Base-by-base conservation (phyloP, 1,284 basidiomycete genomes). In the Marasmius sp. region DNA sequence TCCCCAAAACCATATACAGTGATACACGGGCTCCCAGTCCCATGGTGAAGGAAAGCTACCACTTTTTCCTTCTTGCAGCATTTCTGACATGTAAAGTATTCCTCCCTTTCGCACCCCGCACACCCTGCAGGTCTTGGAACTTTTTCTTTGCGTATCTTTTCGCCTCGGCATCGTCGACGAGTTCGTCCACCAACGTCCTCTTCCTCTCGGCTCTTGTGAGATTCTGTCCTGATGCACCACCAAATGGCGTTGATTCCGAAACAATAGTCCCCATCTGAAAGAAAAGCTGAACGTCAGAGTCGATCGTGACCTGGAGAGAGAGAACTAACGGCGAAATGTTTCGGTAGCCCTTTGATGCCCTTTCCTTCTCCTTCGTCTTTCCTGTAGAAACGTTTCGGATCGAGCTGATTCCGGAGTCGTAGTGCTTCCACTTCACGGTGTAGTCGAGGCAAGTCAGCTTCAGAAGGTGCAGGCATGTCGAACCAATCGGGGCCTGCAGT, bases 301-400 rank as follows among this genome's bases (percentile, higher is more conserved):
- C 55, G 38, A 60, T 56, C 39, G 47, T 11, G n/a, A 27, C 38
- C 58, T 61, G 43, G 33, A 63, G 43, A 16, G 60, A 43, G 37
- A 61, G 56, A 48, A 61, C 86, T 68, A 74, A 95, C 94, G 33
- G 93, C 93, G 76, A 97, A 97, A 68, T 90, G 88, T 75, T 95
- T 95, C 12, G 91, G 95, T 27, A 96, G 79, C 64, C 89, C 88
- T 76, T 91, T 94, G 76, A 91, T 89, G 48, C 92, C 93, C 70
- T 87, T 93, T 47, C 93, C 86, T 80, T 95, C 91, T 4, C 90
- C 89, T 60, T 89, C 86, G 57, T 93, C 92, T 70, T 89, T 92
- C 61, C 85, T 79, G 80, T 98, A 96, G 81, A 98, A 98, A 38
- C 95, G 84, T 75, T 98, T 99, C 7, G 97, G 96, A 71, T 99